phyloP scores from a whole-genome alignment of 1,139 yeast genomes.

The Taphrina deformans region DNA sequence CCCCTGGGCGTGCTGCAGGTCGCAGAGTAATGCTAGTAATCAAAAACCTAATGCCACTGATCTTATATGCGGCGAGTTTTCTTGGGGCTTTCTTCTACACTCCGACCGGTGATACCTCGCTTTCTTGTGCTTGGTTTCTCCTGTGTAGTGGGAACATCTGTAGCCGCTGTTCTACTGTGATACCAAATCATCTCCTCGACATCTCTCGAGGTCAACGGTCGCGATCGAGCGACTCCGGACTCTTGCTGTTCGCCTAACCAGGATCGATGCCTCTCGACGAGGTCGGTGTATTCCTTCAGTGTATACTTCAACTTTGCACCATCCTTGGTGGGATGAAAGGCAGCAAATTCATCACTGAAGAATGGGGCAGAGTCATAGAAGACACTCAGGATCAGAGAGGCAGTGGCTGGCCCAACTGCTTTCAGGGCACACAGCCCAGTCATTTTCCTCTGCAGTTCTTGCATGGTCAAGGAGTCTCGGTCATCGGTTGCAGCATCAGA shows the following conservation, averaged over 20 bases:
- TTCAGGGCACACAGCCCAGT: not conserved
- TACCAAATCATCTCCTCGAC: constrained; percentile 21
- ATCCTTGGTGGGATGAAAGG: not conserved
- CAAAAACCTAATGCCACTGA: not conserved
- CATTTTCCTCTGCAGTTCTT: not conserved
- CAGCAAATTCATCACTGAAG: constrained; percentile 26
- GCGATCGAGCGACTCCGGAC: not conserved
- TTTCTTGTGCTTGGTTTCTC: not conserved
- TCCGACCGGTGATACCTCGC: too few relatives aligned
- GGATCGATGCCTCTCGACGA: not conserved
- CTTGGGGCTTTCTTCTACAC: too few relatives aligned
- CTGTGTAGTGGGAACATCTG: not conserved
- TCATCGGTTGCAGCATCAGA: not conserved
- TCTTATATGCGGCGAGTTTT: not conserved
- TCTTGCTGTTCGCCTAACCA: constrained; percentile 5
- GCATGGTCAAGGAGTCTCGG: not conserved
- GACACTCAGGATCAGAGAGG: constrained; percentile 19
- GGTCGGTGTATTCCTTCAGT: not conserved
- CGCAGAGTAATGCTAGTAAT: constrained; percentile 11
- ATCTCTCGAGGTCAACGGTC: not conserved
- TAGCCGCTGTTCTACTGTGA: not conserved
- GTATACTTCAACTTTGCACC: constrained; percentile 7
- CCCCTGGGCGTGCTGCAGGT: not conserved
- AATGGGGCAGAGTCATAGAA: constrained; percentile 3
- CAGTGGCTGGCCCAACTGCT: constrained; percentile 30